Percentiles rank a stretch among this genome's conserved stretches.
Evolutionary conservation across 2,329 filamentous ascomycete species (phyloP).

Genomic region (Cordyceps farinosa): DNA sequence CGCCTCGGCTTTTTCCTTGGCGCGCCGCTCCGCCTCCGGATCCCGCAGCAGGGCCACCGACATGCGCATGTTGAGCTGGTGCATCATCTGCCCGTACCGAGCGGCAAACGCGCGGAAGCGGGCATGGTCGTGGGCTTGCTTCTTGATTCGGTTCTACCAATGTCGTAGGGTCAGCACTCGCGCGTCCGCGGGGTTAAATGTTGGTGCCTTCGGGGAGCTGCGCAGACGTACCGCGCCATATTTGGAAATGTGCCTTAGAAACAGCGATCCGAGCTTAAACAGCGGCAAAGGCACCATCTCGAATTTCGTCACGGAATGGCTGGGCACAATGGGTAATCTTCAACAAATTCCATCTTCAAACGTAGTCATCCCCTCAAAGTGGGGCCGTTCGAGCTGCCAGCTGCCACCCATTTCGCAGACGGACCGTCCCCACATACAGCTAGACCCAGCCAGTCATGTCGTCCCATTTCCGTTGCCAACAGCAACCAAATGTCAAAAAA

Average conservation of each 20-base stretch:
- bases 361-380: conserved; percentile 13
- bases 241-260: conserved; percentile 64
- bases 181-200: background rate
- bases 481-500: conserved; percentile 30
- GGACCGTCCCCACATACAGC: background rate
- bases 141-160: conserved; percentile 60
- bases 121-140: conserved; percentile 61
- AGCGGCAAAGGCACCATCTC: conserved; percentile 62
- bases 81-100: conserved; percentile 59
- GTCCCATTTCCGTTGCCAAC: conserved; percentile 26
- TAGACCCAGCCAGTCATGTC: background rate
- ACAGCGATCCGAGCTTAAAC: conserved; percentile 63
- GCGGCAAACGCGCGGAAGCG: conserved; percentile 59
- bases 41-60: conserved; percentile 59
- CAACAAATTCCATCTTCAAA: background rate
- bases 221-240: conserved; percentile 60
- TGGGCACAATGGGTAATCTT: background rate
- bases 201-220: background rate
- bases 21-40: conserved; percentile 52
- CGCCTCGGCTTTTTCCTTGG: conserved; percentile 59
- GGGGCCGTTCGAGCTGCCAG: conserved; percentile 8
- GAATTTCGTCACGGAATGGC: conserved; percentile 9
- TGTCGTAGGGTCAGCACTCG: background rate
- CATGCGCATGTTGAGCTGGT: conserved; percentile 64
- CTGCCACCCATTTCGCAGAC: conserved; percentile 2